Conservation (phyloP, 2,329 filamentous ascomycete genomes). For the Lecanicillium sp. region DNA sequence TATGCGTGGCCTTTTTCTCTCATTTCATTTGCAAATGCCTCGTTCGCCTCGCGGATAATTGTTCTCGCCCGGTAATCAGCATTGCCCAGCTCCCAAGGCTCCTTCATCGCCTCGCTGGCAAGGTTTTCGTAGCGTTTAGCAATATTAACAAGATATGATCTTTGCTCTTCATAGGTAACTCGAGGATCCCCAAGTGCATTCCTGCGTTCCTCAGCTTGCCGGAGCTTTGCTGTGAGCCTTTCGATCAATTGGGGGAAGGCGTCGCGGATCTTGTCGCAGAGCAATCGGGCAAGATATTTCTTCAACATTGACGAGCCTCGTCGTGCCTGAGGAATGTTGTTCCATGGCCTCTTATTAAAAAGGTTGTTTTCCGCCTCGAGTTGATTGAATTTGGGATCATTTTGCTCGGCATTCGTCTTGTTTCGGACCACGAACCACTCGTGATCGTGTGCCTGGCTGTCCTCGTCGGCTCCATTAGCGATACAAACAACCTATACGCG, state of each 20-base stretch:
- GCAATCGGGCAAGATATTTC: conserved; percentile 18
- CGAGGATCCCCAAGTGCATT: conserved; percentile 19
- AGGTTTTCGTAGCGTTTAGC: conserved; percentile 16
- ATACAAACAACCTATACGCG: conserved; percentile 6
- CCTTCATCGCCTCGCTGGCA: conserved; percentile 14
- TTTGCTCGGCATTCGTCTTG: conserved; percentile 14
- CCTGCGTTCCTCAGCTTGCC: conserved; percentile 8
- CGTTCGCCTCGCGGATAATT: conserved; percentile 12
- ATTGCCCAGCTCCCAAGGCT: conserved; percentile 15
- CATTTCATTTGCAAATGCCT: conserved; percentile 20
- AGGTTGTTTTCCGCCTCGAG: conserved; percentile 15
- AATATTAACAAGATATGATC: conserved; percentile 17
- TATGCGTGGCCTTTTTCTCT: conserved; percentile 14
- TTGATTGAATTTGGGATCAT: conserved; percentile 18
- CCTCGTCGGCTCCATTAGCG: conserved; percentile 6
- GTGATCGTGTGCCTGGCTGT: conserved; percentile 10
- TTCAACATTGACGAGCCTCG: conserved; percentile 22
- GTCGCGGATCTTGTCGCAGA: conserved; percentile 25
- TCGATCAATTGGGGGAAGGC: conserved; percentile 23
- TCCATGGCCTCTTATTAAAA: conserved; percentile 18
- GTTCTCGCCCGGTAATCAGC: conserved; percentile 18
- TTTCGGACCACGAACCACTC: conserved; percentile 31
- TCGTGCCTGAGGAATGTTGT: conserved; percentile 13
- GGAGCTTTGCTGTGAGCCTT: conserved; percentile 15
- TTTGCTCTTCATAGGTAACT: conserved; percentile 12